A percentile compares a stretch with the other conserved stretches of the same genome.
These are phyloP conservation scores for Fomitopsis serialis DNA, from an alignment of 768 basidiomycete genomes.

Conservation along the genomic window DNA sequence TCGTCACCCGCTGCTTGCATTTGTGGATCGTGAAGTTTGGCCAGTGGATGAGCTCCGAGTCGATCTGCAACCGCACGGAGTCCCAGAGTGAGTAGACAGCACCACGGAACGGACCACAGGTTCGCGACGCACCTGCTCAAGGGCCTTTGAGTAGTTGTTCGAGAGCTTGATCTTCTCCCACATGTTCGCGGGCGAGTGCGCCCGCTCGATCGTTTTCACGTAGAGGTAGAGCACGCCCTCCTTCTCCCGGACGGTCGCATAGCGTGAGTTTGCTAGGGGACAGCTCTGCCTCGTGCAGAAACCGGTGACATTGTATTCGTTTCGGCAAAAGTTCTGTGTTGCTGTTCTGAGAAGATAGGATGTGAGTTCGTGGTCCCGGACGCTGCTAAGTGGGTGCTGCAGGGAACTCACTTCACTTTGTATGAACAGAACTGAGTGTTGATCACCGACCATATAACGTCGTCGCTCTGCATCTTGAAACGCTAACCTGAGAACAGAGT, in stretches of 20 bases:
- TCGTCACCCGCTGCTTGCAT: conserved; percentile 98
- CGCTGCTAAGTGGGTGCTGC: neutral
- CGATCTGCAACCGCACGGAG: conserved; percentile 62
- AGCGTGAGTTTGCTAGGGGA: conserved; percentile 95
- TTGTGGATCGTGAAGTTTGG: conserved; percentile 97
- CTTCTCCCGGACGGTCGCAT: conserved; percentile 96
- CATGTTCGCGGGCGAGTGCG: conserved; percentile 94
- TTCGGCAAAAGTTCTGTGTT: conserved; percentile 97
- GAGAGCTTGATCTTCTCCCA: conserved; percentile 95
- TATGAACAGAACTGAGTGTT: conserved; percentile 96
- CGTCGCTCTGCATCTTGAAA: conserved; percentile 80
- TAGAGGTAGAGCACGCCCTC: conserved; percentile 94
- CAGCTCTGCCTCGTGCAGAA: conserved; percentile 94
- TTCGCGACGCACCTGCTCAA: conserved; percentile 77
- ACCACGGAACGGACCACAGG: no score
- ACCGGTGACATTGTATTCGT: conserved; percentile 98
- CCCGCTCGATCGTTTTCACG: conserved; percentile 96
- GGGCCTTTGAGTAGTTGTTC: conserved; percentile 90
- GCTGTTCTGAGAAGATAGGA: conserved; percentile 53
- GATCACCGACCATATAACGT: conserved; percentile 97
- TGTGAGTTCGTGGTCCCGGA: conserved; percentile 7
- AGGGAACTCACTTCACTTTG: conserved; percentile 87
- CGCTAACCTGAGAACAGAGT: neutral
- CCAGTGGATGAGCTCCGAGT: conserved; percentile 95
- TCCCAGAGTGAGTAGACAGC: neutral